phyloP scores from a whole-genome alignment of 805 yeast species.

The Wickerhamomyces canadensis region DNA sequence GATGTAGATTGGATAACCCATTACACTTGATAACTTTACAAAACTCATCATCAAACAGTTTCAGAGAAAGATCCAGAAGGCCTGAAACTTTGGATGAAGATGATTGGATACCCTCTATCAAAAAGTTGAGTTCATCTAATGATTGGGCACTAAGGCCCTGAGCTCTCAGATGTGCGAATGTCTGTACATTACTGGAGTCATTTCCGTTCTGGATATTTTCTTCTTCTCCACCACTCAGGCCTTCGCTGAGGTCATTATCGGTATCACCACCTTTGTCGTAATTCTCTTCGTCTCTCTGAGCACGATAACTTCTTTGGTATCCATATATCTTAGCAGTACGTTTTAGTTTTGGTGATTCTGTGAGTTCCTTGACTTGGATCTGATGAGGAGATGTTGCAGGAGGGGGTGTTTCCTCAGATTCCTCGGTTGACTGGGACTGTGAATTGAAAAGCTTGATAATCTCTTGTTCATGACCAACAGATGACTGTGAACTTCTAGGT shows the following conservation, averaged over 20 bases:
- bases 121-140: slow-evolving; percentile 31
- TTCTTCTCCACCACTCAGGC: slow-evolving; percentile 2
- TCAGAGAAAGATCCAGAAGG: slow-evolving; percentile 24
- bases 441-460: slow-evolving; percentile 11
- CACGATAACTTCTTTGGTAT: slow-evolving; percentile 20
- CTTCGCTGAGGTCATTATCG: neutral
- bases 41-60: slow-evolving; percentile 20
- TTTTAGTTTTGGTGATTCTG: slow-evolving; percentile 7
- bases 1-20: slow-evolving; percentile 10
- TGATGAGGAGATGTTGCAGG: neutral
- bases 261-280: slow-evolving; percentile 9
- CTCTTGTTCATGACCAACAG: slow-evolving; percentile 5
- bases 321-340: slow-evolving; percentile 25
- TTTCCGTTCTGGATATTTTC: slow-evolving; percentile 8
- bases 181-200: slow-evolving; percentile 14
- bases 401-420: slow-evolving; percentile 4
- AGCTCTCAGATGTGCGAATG: slow-evolving; percentile 25
- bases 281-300: slow-evolving; percentile 12
- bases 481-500: slow-evolving; percentile 4
- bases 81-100: slow-evolving; percentile 10
- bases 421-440: slow-evolving; percentile 3
- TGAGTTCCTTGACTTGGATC: slow-evolving; percentile 1
- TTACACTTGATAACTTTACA: slow-evolving; percentile 7
- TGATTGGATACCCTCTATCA: slow-evolving; percentile 20
- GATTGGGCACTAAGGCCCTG: slow-evolving; percentile 31